Base-by-base conservation (phyloP, 768 basidiomycete species). In the Steccherinum ochraceum region DNA sequence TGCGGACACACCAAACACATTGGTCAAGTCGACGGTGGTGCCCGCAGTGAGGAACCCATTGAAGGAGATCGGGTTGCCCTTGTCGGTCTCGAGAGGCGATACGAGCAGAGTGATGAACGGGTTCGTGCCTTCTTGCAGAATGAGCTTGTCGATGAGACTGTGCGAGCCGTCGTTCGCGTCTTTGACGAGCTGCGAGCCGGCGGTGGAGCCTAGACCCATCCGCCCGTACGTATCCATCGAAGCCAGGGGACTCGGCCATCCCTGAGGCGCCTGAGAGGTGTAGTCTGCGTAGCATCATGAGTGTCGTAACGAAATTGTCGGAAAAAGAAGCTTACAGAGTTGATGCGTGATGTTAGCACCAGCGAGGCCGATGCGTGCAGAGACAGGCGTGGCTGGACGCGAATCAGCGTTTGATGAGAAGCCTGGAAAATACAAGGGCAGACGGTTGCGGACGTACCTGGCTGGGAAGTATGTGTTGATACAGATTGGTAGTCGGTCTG, bases 41-140 rank as follows among this genome's bases (percentile, higher is more conserved):
- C 54, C 54, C 4, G 51, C 45, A 10, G 51, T 24, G 30, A 56
- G 49, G 30, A 56, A 49, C n/a, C 54, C 54, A 4, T 40, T 46
- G 40, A 52, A 48, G 10, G 12, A 20, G 19, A 49, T 20, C 46
- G n/a, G 40, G 21, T 12, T 39, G 19, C 19, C 4, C n/a, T 3
- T 24, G 12, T 45, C 20, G 12, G 24, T n/a, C 10, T 35, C 47
- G 20, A 49, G 41, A n/a, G 42, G 26, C 7, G 50, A 18, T 35
- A 45, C 51, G 19, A 56, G 52, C 41, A 56, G 26, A 4, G 54
- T 51, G 41, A 45, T 19, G 27, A 20, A 56, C 4, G 53, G 53
- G 35, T 21, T 24, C 2, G 46, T 40, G 1, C 46, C 21, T 25
- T 51, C 47, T 3, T 13, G 26, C 13, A 45, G 30, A 13, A 51